Conservation (phyloP, 1,284 basidiomycete species). For the Chondrostereum purpureum region DNA sequence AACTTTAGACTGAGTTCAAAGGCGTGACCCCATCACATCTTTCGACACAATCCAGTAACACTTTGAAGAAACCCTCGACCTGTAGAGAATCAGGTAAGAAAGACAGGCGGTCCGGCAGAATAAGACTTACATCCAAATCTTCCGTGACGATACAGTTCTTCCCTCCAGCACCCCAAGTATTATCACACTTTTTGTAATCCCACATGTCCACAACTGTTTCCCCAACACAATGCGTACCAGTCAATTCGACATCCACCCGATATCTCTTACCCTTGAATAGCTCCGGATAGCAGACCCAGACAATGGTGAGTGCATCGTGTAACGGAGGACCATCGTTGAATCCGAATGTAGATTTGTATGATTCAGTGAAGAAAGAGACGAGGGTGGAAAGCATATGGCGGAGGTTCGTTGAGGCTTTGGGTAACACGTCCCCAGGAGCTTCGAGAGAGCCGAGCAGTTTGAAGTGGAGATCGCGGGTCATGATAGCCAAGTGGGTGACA, state of each 20-base stretch:
- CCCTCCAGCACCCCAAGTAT: conserved; percentile 59
- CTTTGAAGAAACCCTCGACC: conserved; percentile 58
- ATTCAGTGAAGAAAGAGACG: conserved; percentile 62
- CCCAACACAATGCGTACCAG: conserved; percentile 55
- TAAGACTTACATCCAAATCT: conserved; percentile 50
- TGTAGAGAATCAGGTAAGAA: conserved; percentile 20
- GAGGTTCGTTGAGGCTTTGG: conserved; percentile 45
- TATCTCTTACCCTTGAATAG: conserved; percentile 56
- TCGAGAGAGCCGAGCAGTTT: conserved; percentile 43
- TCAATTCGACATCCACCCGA: conserved; percentile 72
- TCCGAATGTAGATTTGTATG: conserved; percentile 64
- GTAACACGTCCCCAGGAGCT: conserved; percentile 21
- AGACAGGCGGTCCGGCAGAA: background rate
- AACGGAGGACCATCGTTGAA: conserved; percentile 75
- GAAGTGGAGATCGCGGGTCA: conserved; percentile 46
- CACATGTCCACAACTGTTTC: conserved; percentile 75
- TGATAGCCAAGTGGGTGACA: conserved; percentile 77
- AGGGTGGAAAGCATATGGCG: conserved; percentile 70
- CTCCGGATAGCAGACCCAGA: conserved; percentile 59
- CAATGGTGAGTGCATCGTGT: conserved; percentile 76
- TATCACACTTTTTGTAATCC: conserved; percentile 49
- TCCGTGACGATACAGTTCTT: conserved; percentile 71
- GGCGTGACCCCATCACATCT: conserved; percentile 55
- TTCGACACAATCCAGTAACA: conserved; percentile 55
- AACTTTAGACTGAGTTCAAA: conserved; percentile 28